phyloP scores from a whole-genome alignment of 345 rosid species.

The Atalantia buxifolia region DNA sequence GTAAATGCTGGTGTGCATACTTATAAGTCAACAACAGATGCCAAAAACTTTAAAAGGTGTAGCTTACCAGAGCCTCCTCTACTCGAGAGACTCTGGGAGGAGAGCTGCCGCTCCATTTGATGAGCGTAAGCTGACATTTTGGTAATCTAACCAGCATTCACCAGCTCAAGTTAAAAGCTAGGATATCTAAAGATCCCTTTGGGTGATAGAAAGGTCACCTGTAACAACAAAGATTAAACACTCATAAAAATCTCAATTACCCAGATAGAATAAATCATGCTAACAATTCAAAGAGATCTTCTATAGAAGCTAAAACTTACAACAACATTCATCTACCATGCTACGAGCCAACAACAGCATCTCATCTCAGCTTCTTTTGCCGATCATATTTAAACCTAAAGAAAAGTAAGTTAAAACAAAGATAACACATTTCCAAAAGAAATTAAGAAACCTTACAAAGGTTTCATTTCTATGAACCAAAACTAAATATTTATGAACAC shows the following conservation, averaged over 20 bases:
- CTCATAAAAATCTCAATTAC: not conserved
- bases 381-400: not conserved
- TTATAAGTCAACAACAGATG: not conserved
- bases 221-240: conserved; percentile 1
- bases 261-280: not conserved
- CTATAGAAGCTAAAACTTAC: not conserved
- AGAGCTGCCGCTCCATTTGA: conserved; percentile 73
- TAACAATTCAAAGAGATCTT: conserved; percentile 3
- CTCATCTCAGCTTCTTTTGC: conserved; percentile 17
- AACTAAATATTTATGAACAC: not conserved
- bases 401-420: not conserved
- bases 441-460: not conserved
- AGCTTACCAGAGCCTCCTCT: conserved; percentile 67
- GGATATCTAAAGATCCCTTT: conserved; percentile 17
- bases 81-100: conserved; percentile 55
- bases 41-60: not conserved
- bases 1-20: not conserved
- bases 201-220: conserved; percentile 22
- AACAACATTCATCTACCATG: conserved; percentile 10
- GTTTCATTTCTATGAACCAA: not conserved
- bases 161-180: conserved; percentile 13
- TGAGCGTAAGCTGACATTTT: conserved; percentile 69
- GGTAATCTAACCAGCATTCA: conserved; percentile 24
- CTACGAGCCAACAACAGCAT: conserved; percentile 9
- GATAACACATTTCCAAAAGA: not conserved